Evolutionary conservation across 208 protist species (phyloP).

Genomic region (Leishmania arabica): DNA sequence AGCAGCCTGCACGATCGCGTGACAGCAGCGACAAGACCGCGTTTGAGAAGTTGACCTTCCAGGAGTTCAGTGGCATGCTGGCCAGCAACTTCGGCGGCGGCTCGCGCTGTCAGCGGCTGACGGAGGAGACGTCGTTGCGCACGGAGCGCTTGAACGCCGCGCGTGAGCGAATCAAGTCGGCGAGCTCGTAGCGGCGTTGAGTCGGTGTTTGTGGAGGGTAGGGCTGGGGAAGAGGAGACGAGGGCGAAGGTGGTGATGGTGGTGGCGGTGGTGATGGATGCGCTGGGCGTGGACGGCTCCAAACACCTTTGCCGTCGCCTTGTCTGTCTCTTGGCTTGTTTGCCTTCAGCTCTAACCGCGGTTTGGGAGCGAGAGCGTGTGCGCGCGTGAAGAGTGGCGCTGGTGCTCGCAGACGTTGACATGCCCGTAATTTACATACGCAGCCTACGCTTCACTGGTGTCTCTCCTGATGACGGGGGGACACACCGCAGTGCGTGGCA

Average conservation of each 20-base stretch:
- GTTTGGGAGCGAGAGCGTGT: background rate
- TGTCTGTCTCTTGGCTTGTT: background rate
- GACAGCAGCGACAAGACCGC: conserved; percentile 4
- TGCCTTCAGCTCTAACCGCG: too few relatives aligned
- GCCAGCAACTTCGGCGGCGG: conserved; percentile 79
- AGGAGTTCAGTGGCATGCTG: conserved; percentile 65
- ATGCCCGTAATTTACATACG: background rate
- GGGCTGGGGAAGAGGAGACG: background rate
- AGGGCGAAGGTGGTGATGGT: background rate
- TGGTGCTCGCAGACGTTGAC: background rate
- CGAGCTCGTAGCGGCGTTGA: background rate
- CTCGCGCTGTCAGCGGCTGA: conserved; percentile 80
- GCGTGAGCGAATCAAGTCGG: conserved; percentile 31
- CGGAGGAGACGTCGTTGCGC: conserved; percentile 56
- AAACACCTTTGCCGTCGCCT: background rate
- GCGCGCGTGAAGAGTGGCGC: background rate
- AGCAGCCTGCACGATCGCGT: conserved; percentile 5
- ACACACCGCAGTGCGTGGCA: background rate
- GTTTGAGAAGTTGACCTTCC: conserved; percentile 63
- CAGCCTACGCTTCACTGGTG: too few relatives aligned
- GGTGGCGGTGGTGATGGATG: background rate
- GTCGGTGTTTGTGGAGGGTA: background rate
- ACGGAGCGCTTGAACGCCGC: conserved; percentile 44
- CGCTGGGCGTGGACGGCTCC: background rate
- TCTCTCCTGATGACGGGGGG: background rate